Conservation (phyloP, 352 stramenopile genomes). For the Albugo candida region DNA sequence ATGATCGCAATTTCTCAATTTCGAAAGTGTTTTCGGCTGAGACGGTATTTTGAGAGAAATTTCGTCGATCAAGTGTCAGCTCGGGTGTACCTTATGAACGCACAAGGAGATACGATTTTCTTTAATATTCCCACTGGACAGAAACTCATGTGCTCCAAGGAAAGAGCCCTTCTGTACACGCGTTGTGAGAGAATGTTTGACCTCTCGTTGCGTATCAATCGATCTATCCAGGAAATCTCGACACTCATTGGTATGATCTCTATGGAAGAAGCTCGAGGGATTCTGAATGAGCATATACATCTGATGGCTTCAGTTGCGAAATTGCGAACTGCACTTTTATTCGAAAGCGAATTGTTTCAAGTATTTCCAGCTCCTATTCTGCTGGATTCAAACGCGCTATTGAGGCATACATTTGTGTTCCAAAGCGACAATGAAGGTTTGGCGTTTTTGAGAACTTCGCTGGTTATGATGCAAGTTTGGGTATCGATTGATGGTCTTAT, state of each 20-base stretch:
- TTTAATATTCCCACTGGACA: constrained; percentile 29
- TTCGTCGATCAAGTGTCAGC: constrained; percentile 36
- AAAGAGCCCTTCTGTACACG: constrained; percentile 61
- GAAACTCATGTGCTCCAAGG: constrained; percentile 55
- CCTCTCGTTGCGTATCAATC: constrained; percentile 69
- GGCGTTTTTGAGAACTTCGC: constrained; percentile 9
- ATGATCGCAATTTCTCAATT: constrained; percentile 21
- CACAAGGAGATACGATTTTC: constrained; percentile 41
- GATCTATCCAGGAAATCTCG: constrained; percentile 76
- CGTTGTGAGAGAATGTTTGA: constrained; percentile 76
- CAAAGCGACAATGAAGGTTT: constrained; percentile 3
- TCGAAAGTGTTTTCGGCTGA: constrained; percentile 45
- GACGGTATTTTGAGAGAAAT: constrained; percentile 34
- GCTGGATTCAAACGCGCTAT: constrained; percentile 52
- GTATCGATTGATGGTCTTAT: constrained; percentile 62
- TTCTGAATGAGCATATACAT: constrained; percentile 74
- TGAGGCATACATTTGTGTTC: constrained; percentile 42
- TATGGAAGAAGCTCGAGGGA: constrained; percentile 40
- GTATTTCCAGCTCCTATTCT: constrained; percentile 67
- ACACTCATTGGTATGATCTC: constrained; percentile 64
- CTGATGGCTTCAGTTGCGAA: constrained; percentile 64
- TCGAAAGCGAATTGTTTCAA: constrained; percentile 71
- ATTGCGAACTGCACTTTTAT: constrained; percentile 52
- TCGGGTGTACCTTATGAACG: constrained; percentile 72
- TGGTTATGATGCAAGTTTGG: constrained; percentile 79